Conservation (phyloP, 108 stramenopile species). For the Nitzschia putrida region DNA sequence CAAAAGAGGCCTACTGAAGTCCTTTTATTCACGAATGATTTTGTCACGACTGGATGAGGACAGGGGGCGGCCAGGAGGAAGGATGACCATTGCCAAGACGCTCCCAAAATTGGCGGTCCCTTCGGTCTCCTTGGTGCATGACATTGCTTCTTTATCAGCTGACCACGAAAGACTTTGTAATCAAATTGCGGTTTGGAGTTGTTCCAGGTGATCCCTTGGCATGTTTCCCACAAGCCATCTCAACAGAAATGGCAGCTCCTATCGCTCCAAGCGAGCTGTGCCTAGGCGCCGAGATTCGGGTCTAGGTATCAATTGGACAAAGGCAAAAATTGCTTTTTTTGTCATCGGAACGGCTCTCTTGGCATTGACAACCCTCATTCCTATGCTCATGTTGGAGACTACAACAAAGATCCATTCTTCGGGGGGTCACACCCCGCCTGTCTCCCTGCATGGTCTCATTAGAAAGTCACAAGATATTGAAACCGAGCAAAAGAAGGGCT, state of each 20-base stretch:
- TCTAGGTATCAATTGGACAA: slow-evolving; percentile 26
- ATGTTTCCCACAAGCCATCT: neutral
- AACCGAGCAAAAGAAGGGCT: neutral
- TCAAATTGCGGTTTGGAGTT: too few species aligned
- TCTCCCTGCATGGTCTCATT: slow-evolving; percentile 18
- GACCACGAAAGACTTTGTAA: too few species aligned
- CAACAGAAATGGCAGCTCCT: neutral
- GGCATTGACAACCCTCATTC: slow-evolving; percentile 26
- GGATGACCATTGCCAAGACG: too few species aligned
- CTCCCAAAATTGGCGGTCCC: too few species aligned
- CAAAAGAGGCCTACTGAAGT: too few species aligned
- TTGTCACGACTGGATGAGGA: too few species aligned
- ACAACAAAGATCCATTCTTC: neutral
- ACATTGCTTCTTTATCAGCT: too few species aligned
- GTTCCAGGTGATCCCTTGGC: neutral
- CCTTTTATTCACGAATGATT: too few species aligned
- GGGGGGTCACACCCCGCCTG: neutral
- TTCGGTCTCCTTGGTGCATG: too few species aligned
- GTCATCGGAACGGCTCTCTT: slow-evolving; percentile 4
- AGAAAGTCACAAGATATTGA: slow-evolving; percentile 11
- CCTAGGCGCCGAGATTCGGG: slow-evolving; percentile 15
- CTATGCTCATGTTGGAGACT: slow-evolving; percentile 34
- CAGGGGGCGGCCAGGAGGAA: too few species aligned
- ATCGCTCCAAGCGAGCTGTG: slow-evolving; percentile 40
- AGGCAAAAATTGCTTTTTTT: slow-evolving; percentile 13